These are phyloP conservation scores for Termitomyces titanicus DNA, from an alignment of 768 basidiomycete genomes.

Conservation along the genomic window DNA sequence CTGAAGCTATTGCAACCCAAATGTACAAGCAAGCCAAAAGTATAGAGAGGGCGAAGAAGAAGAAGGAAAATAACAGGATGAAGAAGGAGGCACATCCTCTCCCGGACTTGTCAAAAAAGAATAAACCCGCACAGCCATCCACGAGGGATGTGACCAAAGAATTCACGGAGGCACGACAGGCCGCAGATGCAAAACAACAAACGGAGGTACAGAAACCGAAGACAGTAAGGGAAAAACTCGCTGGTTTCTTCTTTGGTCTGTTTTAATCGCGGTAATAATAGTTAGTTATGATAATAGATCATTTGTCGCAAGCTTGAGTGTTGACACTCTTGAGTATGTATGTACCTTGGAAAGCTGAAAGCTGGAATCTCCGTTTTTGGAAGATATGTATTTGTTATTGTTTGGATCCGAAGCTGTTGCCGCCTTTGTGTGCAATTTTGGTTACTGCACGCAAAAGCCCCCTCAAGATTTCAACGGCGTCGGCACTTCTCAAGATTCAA, in stretches of 20 bases:
- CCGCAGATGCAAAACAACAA: background rate
- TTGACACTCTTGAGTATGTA: no score
- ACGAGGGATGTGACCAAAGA: background rate
- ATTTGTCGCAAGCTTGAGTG: background rate
- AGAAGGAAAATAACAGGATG: background rate
- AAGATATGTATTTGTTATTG: constrained; percentile 23
- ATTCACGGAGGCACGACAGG: background rate
- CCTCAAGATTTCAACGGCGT: constrained; percentile 43
- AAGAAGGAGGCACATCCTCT: background rate
- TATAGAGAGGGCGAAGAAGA: background rate
- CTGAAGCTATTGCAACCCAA: background rate
- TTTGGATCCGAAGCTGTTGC: constrained; percentile 28
- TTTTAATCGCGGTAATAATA: background rate
- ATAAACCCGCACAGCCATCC: background rate
- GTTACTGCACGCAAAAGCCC: constrained; percentile 23
- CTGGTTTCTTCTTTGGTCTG: constrained; percentile 12
- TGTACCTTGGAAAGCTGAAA: no score
- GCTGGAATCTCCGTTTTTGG: background rate
- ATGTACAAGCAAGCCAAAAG: constrained; percentile 4
- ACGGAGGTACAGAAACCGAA: background rate
- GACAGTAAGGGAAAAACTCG: constrained; percentile 5
- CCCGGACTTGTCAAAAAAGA: background rate
- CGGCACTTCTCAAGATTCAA: constrained; percentile 48
- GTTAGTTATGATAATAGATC: background rate
- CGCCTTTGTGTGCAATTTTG: constrained; percentile 21